Conservation (phyloP, 2,329 filamentous ascomycete species). For the Fusarium scirpi region DNA sequence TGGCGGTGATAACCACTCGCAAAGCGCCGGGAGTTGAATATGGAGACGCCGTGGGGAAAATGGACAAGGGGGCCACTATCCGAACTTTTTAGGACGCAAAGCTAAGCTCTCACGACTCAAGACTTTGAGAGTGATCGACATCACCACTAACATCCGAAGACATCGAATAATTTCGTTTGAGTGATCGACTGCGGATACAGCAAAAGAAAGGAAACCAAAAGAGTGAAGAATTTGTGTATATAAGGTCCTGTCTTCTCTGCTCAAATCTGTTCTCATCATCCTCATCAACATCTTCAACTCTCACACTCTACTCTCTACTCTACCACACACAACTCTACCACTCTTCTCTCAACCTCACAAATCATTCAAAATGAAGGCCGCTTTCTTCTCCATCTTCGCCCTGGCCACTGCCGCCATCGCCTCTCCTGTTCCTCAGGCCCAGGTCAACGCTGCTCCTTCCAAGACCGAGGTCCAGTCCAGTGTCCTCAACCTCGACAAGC, state of each 20-base stretch:
- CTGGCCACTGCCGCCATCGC: conserved; percentile 41
- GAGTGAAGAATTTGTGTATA: neutral
- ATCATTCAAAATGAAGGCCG: conserved; percentile 43
- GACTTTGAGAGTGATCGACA: conserved; percentile 28
- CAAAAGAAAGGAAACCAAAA: neutral
- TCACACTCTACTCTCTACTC: conserved; percentile 9
- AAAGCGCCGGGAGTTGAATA: neutral
- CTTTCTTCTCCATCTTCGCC: conserved; percentile 43
- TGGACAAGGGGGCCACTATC: neutral
- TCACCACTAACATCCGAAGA: neutral
- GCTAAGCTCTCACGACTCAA: conserved; percentile 15
- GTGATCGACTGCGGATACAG: neutral
- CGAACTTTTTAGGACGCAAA: neutral
- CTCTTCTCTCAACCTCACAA: neutral
- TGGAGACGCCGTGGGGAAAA: neutral
- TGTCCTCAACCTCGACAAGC: neutral
- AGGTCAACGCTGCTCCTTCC: conserved; percentile 2
- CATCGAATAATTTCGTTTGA: neutral
- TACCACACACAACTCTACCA: neutral
- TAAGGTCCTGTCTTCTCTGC: conserved; percentile 4
- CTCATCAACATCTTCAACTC: conserved; percentile 13
- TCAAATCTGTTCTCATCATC: conserved; percentile 1
- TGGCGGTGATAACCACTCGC: neutral
- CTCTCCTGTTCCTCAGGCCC: conserved; percentile 27
- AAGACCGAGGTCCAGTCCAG: conserved; percentile 13